phyloP scores from a whole-genome alignment of 140 eudicot genomes.

The Oenanthe javanica region DNA sequence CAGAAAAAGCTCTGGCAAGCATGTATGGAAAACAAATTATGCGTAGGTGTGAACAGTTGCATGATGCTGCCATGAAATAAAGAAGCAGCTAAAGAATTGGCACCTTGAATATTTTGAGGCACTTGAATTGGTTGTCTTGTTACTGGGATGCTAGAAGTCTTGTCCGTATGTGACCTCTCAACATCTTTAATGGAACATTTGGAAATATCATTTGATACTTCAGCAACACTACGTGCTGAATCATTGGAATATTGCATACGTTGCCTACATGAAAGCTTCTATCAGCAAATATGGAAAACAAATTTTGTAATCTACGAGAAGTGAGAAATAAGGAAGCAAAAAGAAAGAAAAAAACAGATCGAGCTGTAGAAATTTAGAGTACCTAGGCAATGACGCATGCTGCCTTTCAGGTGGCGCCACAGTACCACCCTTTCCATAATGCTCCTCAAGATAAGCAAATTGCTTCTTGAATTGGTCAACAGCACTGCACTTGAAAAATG shows the following conservation, averaged over 20 bases:
- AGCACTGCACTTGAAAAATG: conserved; percentile 47
- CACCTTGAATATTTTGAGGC: conserved; percentile 74
- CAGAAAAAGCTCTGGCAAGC: background rate
- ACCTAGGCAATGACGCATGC: conserved; percentile 92
- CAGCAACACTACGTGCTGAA: conserved; percentile 46
- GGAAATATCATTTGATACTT: conserved; percentile 62
- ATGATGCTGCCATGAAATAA: background rate
- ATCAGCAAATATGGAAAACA: background rate
- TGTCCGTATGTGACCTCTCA: conserved; percentile 52
- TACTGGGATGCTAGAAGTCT: conserved; percentile 50
- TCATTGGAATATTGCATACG: conserved; percentile 80
- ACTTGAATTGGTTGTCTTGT: conserved; percentile 68
- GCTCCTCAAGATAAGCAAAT: conserved; percentile 96
- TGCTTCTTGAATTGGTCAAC: conserved; percentile 98
- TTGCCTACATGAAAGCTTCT: conserved; percentile 45
- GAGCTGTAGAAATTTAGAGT: conserved; percentile 6
- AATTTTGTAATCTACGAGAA: background rate
- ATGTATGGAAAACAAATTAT: background rate
- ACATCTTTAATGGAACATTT: conserved; percentile 74
- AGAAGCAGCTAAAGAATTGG: conserved; percentile 7
- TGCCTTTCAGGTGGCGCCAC: conserved; percentile 83
- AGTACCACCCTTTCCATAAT: conserved; percentile 73
- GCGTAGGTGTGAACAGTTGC: background rate
- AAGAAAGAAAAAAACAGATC: background rate
- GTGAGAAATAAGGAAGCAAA: background rate